Evolutionary conservation across 257 asterid genomes (phyloP), one percentile per base, ranked within the genome.

Genomic region (Eucommia ulmoides): DNA sequence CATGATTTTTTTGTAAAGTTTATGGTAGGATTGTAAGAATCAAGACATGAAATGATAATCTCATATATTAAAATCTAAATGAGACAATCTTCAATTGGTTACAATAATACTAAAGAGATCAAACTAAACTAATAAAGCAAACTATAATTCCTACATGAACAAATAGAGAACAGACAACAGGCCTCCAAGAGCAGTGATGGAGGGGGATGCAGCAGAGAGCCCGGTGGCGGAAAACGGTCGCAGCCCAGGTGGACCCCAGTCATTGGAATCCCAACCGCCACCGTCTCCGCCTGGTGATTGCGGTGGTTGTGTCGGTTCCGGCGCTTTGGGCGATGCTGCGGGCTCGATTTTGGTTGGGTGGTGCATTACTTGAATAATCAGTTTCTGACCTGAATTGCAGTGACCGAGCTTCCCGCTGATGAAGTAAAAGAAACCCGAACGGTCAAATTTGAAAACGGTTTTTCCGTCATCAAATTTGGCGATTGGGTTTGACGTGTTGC

Each of bases 301-400:
- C 38, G 38, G 38, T 29, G 38, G 38, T 29, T 7, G 12, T 29
- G 38, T 5, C 8, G 38, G 12, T 7, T 5, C 38, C 7, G 38
- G 12, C 12, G 7, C 38, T 29, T 7, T 29, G 38, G 8, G 38
- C 12, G 12, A 29, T 5, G 38, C 8, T 12, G 38, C 7, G 38
- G 38, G 38, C 8, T 7, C 38, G 12, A 29, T 5, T 29, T 29
- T 12, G 38, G 38, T 7, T 29, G 67, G 48, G 0, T 77, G 81
- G 33, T 87, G 96, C 78, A 83, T 68, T 33, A 83, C 93, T 0
- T 79, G 82, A 49, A 87, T 19, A 15, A 76, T 73, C 14, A 87
- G 63, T 66, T 77, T 65, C 19, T 83, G 89, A 38, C 93, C 94
- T 1, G 69, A 44, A 7, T 52, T 56, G 68, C 93, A 86, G 66